Percentiles rank a stretch among this genome's conserved stretches.
These are phyloP conservation scores for Penicillium samsonianum DNA, from an alignment of 495 filamentous ascomycete genomes.

Conservation along the genomic window DNA sequence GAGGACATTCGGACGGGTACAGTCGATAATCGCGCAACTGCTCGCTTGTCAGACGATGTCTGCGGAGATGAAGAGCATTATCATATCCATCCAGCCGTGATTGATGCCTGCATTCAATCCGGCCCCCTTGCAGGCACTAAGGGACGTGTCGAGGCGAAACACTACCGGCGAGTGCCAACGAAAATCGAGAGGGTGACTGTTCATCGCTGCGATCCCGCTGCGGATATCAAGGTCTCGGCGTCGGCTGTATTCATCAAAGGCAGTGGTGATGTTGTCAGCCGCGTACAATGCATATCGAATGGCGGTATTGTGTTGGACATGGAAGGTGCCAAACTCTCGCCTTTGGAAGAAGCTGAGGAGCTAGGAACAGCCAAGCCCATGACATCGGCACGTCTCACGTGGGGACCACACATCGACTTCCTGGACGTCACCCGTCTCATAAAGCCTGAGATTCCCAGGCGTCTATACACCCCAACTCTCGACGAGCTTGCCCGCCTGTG, in stretches of 20 bases:
- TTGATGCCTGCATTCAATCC: constrained; percentile 10
- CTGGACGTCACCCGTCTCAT: constrained; percentile 9
- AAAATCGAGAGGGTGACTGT: constrained; percentile 25
- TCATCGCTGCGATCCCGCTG: constrained; percentile 9
- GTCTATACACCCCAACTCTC: constrained; percentile 3
- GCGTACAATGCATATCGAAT: constrained; percentile 19
- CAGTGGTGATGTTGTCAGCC: neutral
- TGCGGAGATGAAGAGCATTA: constrained; percentile 3
- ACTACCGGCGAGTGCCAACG: constrained; percentile 14
- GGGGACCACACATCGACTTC: constrained; percentile 14
- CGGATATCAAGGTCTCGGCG: neutral
- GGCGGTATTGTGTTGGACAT: constrained; percentile 15
- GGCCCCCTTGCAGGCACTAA: constrained; percentile 13
- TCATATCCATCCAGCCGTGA: constrained; percentile 7
- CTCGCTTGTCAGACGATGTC: neutral
- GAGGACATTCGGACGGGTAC: constrained; percentile 2
- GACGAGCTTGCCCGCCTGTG: constrained; percentile 4
- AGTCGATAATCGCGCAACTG: neutral
- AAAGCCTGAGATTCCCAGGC: neutral
- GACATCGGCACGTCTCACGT: neutral
- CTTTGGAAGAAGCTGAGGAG: constrained; percentile 9
- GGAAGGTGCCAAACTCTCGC: constrained; percentile 13
- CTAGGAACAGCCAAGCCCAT: neutral
- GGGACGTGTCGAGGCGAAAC: constrained; percentile 11
- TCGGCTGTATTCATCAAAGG: constrained; percentile 2